Conservation (phyloP, 441 rosid genomes). For the Codiaeum variegatum region DNA sequence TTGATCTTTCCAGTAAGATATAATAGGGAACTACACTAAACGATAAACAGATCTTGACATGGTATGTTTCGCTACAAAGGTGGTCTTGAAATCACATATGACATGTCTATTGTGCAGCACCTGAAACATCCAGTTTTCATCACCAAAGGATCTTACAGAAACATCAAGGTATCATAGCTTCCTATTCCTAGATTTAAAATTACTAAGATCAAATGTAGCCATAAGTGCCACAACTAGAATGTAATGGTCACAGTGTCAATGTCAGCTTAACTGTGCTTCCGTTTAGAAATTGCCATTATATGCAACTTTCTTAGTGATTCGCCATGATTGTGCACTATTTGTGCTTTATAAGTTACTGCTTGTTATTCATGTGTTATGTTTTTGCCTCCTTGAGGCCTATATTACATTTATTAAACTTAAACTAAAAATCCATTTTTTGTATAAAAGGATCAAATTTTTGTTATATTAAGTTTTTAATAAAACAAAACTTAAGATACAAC, state of each 20-base stretch:
- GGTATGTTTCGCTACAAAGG: conserved; percentile 38
- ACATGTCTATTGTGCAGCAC: conserved; percentile 86
- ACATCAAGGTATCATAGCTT: conserved; percentile 52
- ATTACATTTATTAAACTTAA: neutral
- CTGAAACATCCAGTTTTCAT: conserved; percentile 82
- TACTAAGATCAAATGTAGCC: too few species aligned
- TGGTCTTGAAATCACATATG: conserved; percentile 89
- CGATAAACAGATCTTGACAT: neutral
- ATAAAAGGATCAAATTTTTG: neutral
- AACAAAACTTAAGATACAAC: neutral
- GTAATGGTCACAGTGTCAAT: too few species aligned
- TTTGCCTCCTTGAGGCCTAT: neutral
- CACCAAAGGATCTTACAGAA: conserved; percentile 91
- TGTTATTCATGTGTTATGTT: too few species aligned
- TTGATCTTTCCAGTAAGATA: neutral
- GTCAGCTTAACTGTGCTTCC: too few species aligned
- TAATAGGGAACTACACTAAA: neutral
- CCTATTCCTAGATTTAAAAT: neutral
- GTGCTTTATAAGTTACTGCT: too few species aligned
- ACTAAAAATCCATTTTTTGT: neutral
- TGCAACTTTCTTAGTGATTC: too few species aligned
- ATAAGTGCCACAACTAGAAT: too few species aligned
- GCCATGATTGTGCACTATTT: too few species aligned
- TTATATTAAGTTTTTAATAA: neutral
- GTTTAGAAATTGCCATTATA: too few species aligned